Conservation (phyloP, 2,329 filamentous ascomycete genomes). For the Clonostachys byssicola region DNA sequence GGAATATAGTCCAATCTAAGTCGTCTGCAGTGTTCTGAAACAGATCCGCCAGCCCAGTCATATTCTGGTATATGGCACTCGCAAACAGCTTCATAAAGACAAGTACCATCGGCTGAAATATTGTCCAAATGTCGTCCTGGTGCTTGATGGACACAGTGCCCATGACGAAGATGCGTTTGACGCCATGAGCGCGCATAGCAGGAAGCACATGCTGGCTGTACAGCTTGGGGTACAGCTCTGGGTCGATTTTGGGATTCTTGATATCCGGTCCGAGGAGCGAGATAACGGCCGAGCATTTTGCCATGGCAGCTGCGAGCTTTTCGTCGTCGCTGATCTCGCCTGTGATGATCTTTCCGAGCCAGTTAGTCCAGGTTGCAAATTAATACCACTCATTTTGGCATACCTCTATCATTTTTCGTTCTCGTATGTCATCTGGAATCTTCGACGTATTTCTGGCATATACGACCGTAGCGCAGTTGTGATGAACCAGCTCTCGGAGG, state of each 20-base stretch:
- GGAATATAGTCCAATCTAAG: constrained; percentile 20
- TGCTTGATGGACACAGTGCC: constrained; percentile 19
- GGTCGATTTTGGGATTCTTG: background rate
- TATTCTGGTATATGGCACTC: constrained; percentile 8
- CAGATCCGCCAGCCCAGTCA: constrained; percentile 8
- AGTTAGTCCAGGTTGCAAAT: too few relatives aligned
- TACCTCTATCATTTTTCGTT: background rate
- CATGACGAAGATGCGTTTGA: constrained; percentile 24
- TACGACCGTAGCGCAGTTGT: background rate
- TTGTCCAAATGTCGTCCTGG: constrained; percentile 13
- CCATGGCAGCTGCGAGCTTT: background rate
- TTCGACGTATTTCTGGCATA: background rate
- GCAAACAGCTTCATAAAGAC: constrained; percentile 6
- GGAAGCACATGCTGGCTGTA: constrained; percentile 9
- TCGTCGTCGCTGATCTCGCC: background rate
- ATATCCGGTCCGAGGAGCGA: background rate
- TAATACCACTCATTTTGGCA: too few relatives aligned
- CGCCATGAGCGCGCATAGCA: constrained; percentile 18
- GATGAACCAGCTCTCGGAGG: background rate
- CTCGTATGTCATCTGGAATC: background rate
- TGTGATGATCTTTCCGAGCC: background rate
- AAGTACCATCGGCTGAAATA: constrained; percentile 1
- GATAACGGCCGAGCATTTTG: background rate
- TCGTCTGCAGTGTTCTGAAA: constrained; percentile 12
- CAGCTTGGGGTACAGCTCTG: constrained; percentile 5